Conservation (phyloP, 768 basidiomycete species). For the Leccinum barrowsii region DNA sequence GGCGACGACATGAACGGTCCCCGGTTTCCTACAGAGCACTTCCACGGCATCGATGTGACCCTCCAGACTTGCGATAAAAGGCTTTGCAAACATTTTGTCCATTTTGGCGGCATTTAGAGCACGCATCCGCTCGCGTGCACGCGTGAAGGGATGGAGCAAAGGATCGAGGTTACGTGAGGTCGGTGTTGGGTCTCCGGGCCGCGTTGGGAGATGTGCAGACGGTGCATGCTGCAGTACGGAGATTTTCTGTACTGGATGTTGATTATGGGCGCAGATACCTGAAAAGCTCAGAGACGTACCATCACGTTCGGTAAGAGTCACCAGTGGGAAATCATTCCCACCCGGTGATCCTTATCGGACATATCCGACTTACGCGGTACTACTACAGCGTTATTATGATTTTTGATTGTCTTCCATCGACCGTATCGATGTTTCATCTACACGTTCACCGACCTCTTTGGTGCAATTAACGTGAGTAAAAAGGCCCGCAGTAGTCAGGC, state of each 20-base stretch:
- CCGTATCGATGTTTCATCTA: conserved; percentile 4
- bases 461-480: background rate
- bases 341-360: no score
- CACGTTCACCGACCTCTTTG: background rate
- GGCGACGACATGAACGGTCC: conserved; percentile 72
- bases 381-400: background rate
- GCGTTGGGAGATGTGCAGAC: conserved; percentile 64
- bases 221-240: conserved; percentile 83
- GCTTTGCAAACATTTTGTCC: conserved; percentile 97
- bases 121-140: conserved; percentile 88
- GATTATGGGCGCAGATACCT: background rate
- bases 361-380: background rate
- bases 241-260: conserved; percentile 58
- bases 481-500: background rate
- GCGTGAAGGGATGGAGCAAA: conserved; percentile 91
- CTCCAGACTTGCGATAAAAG: conserved; percentile 85
- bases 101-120: conserved; percentile 96
- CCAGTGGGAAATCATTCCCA: conserved; percentile 3
- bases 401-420: background rate
- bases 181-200: conserved; percentile 83
- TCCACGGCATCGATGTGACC: conserved; percentile 97
- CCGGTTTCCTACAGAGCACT: conserved; percentile 67
- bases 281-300: conserved; percentile 6
- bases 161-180: conserved; percentile 91
- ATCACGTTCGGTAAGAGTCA: conserved; percentile 10